These are phyloP conservation scores for Acrocalymma vagum DNA, from an alignment of 2,329 filamentous ascomycete species.

Conservation along the genomic window DNA sequence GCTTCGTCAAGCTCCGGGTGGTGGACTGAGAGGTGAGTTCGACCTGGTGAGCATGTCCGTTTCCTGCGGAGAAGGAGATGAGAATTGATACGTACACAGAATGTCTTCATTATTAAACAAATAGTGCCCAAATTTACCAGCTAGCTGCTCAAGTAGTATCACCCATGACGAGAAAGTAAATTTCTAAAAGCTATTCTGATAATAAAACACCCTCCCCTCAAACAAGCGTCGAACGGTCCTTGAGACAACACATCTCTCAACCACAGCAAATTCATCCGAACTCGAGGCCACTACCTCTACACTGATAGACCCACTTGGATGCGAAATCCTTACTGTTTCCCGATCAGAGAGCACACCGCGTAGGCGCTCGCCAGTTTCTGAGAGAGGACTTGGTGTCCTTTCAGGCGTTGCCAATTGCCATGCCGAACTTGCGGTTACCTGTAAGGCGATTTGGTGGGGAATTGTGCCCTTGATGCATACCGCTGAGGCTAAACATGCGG, in stretches of 20 bases:
- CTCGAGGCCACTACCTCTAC: slow-evolving; percentile 30
- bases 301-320: slow-evolving; percentile 35
- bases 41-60: too few relatives aligned
- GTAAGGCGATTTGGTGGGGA: slow-evolving; percentile 21
- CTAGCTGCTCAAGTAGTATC: too few relatives aligned
- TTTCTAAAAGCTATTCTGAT: too few relatives aligned
- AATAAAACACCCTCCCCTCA: slow-evolving; percentile 38
- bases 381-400: slow-evolving; percentile 19
- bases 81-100: too few relatives aligned
- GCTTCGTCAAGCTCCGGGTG: too few relatives aligned
- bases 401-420: slow-evolving; percentile 13
- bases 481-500: slow-evolving; percentile 39
- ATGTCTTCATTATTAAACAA: too few relatives aligned
- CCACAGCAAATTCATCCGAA: slow-evolving; percentile 23
- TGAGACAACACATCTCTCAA: slow-evolving; percentile 38
- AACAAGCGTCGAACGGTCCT: slow-evolving; percentile 43
- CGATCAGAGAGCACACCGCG: slow-evolving; percentile 6
- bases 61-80: too few relatives aligned
- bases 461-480: slow-evolving; percentile 38
- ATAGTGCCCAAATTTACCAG: too few relatives aligned
- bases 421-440: not conserved
- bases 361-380: slow-evolving; percentile 6
- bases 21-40: too few relatives aligned
- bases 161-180: too few relatives aligned
- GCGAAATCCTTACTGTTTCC: slow-evolving; percentile 21